Percentiles rank a stretch among this genome's conserved stretches.
These are phyloP conservation scores for Phoma sp. DNA, from an alignment of 2,329 filamentous ascomycete species.

Conservation along the genomic window DNA sequence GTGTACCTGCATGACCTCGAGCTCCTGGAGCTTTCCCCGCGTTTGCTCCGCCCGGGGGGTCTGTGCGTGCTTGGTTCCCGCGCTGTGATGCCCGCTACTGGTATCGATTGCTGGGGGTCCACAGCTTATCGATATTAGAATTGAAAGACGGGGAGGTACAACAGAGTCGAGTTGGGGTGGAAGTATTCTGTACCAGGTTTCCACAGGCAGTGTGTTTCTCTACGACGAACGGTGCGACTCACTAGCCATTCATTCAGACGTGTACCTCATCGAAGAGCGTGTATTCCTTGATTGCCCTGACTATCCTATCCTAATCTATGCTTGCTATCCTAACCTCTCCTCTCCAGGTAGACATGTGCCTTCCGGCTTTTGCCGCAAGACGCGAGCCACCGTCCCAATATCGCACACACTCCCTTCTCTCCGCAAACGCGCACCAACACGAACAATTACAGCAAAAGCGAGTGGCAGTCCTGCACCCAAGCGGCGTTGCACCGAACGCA, in stretches of 20 bases:
- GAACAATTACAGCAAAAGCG: conserved; percentile 10
- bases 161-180: too few relatives aligned
- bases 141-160: not conserved
- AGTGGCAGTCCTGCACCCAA: conserved; percentile 16
- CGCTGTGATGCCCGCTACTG: not conserved
- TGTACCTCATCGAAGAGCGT: not conserved
- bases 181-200: too few relatives aligned
- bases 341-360: conserved; percentile 1
- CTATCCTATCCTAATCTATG: conserved; percentile 1
- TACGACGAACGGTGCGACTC: too few relatives aligned
- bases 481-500: conserved; percentile 10
- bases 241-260: not conserved
- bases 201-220: too few relatives aligned
- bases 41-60: not conserved
- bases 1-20: conserved; percentile 15
- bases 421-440: not conserved
- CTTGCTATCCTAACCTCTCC: not conserved
- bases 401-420: not conserved
- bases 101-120: conserved; percentile 6
- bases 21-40: conserved; percentile 11
- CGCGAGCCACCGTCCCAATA: not conserved
- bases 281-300: not conserved
- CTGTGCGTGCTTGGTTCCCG: not conserved
- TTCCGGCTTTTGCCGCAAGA: not conserved
- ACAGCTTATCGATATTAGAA: not conserved